Percentiles rank a stretch among this genome's conserved stretches.
Conservation (phyloP, 129 eudicot species). For the Flaveria linearis region DNA sequence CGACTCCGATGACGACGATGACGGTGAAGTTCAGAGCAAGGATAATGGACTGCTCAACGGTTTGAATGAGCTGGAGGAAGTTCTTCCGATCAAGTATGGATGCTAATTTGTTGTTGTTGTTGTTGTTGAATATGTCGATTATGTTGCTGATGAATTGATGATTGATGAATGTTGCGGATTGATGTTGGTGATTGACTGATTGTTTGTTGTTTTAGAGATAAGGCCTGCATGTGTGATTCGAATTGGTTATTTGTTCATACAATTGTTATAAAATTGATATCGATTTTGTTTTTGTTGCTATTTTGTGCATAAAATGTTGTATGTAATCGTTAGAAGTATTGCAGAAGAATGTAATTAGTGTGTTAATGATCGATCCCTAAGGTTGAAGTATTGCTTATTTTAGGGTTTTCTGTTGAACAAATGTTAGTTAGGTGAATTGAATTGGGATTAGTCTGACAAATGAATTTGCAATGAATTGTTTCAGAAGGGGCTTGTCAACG, state of each 20-base stretch:
- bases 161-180: not conserved
- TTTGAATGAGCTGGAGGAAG: conserved; percentile 61
- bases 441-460: not conserved
- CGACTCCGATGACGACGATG: conserved; percentile 47
- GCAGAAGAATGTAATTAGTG: not conserved
- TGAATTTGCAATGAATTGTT: not conserved
- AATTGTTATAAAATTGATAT: not conserved
- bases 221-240: conserved; percentile 25
- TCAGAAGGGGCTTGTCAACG: conserved; percentile 76
- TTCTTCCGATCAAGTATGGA: conserved; percentile 66
- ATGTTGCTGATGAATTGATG: not conserved
- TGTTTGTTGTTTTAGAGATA: not conserved
- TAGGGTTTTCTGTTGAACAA: not conserved
- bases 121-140: not conserved
- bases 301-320: not conserved
- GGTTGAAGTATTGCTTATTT: not conserved
- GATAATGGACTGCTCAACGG: conserved; percentile 38
- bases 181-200: not conserved
- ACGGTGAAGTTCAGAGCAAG: conserved; percentile 69
- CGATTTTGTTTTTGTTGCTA: conserved; percentile 13
- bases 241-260: not conserved
- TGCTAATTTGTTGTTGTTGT: not conserved
- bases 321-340: not conserved
- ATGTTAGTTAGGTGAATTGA: conserved; percentile 7
- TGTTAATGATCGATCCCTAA: not conserved